A percentile compares a stretch with the other conserved stretches of the same genome.
phyloP scores from a whole-genome alignment of 2,329 filamentous ascomycete genomes.

The Fusarium secorum region DNA sequence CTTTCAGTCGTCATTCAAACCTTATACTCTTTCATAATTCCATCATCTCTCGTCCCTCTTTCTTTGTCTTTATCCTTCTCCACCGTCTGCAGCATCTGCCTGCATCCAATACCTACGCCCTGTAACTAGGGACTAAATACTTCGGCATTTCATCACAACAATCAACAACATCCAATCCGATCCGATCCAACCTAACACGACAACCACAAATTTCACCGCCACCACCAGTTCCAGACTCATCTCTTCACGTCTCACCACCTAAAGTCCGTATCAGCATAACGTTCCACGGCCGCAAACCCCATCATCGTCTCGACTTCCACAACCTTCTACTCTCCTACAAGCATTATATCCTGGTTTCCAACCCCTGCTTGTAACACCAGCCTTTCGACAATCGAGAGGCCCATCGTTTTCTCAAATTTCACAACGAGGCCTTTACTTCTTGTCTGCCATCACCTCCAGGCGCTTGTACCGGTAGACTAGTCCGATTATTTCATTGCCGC shows the following conservation, averaged over 20 bases:
- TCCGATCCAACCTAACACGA: background rate
- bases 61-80: background rate
- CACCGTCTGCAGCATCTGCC: background rate
- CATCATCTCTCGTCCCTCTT: background rate
- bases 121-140: background rate
- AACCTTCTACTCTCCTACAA: constrained; percentile 20
- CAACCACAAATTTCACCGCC: background rate
- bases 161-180: constrained; percentile 24
- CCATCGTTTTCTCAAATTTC: constrained; percentile 23
- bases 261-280: constrained; percentile 15
- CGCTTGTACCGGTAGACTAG: background rate
- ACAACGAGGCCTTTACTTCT: constrained; percentile 14
- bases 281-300: constrained; percentile 9
- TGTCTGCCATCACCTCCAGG: background rate
- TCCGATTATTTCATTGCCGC: background rate
- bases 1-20: constrained; percentile 13
- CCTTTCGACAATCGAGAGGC: constrained; percentile 21
- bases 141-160: background rate
- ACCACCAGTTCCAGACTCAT: constrained; percentile 22
- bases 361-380: constrained; percentile 38
- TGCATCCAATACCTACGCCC: background rate
- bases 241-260: constrained; percentile 25
- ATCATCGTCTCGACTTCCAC: constrained; percentile 14
- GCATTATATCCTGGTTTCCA: constrained; percentile 22
- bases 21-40: constrained; percentile 12